Conservation (phyloP, 2,329 filamentous ascomycete species). For the Tolypocladium tundrense region DNA sequence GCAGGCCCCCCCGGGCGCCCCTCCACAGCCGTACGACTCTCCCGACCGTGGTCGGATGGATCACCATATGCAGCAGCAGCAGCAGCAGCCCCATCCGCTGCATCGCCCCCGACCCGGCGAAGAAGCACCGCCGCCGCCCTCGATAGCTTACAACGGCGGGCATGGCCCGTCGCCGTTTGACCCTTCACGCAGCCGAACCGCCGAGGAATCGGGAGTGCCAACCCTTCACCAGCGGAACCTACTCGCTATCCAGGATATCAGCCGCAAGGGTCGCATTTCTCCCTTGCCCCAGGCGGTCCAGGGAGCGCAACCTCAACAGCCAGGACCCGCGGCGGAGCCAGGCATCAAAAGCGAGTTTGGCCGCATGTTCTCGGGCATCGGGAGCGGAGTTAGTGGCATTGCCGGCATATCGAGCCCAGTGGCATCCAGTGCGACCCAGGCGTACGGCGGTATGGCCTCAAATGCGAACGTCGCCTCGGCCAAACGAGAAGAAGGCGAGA, state of each 20-base stretch:
- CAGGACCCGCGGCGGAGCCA: conserved; percentile 70
- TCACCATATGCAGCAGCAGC: conserved; percentile 24
- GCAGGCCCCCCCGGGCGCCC: conserved; percentile 12
- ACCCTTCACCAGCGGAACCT: conserved; percentile 50
- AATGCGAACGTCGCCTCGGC: conserved; percentile 24
- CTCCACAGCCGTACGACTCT: conserved; percentile 33
- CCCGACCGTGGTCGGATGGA: conserved; percentile 38
- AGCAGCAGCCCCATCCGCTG: conserved; percentile 21
- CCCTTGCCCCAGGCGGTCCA: conserved; percentile 90
- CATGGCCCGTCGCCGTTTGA: conserved; percentile 30
- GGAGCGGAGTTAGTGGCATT: conserved; percentile 41
- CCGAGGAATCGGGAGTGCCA: conserved; percentile 46
- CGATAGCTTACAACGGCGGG: conserved; percentile 36
- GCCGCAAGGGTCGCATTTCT: conserved; percentile 73
- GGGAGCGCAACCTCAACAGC: conserved; percentile 72
- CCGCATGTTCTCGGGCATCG: conserved; percentile 91
- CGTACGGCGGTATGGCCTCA: conserved; percentile 26
- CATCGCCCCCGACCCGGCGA: conserved; percentile 32
- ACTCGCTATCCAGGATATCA: conserved; percentile 70
- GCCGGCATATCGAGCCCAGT: conserved; percentile 39
- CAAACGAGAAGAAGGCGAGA: conserved; percentile 44
- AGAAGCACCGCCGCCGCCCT: conserved; percentile 38
- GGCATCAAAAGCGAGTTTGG: conserved; percentile 93
- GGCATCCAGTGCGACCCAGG: conserved; percentile 26
- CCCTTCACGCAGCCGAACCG: conserved; percentile 24